Percentiles rank a stretch among this genome's conserved stretches.
Evolutionary conservation across 2,329 filamentous ascomycete species (phyloP).

Genomic region (Capronia coronata): DNA sequence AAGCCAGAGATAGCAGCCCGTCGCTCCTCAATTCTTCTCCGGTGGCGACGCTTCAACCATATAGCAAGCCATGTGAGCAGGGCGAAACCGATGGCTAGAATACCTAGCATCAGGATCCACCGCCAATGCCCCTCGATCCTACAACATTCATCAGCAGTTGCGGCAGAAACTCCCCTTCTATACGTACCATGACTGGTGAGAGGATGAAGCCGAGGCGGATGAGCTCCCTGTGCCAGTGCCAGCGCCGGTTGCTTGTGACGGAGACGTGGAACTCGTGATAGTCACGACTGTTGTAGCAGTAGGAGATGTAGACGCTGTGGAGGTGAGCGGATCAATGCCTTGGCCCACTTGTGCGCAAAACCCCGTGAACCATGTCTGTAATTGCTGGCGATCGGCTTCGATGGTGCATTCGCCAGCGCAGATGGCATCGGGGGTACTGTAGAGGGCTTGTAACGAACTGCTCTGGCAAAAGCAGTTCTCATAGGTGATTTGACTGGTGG

Average conservation of each 20-base stretch:
- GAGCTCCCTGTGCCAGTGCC: conserved; percentile 17
- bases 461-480: conserved; percentile 69
- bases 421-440: conserved; percentile 50
- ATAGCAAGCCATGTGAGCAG: conserved; percentile 61
- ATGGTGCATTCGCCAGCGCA: conserved; percentile 56
- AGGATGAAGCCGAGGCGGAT: neutral
- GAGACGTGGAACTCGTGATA: conserved; percentile 22
- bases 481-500: conserved; percentile 49
- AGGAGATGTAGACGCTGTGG: conserved; percentile 30
- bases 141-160: conserved; percentile 27
- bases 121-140: conserved; percentile 66
- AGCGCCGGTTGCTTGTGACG: conserved; percentile 28
- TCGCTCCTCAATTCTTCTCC: conserved; percentile 58
- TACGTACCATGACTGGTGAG: conserved; percentile 24
- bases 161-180: neutral
- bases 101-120: conserved; percentile 76
- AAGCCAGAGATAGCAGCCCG: conserved; percentile 28
- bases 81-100: conserved; percentile 63
- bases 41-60: conserved; percentile 66
- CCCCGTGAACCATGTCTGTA: conserved; percentile 64
- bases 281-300: conserved; percentile 23
- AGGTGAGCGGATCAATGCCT: conserved; percentile 31
- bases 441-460: conserved; percentile 52
- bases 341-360: conserved; percentile 53
- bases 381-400: conserved; percentile 47